Evolutionary conservation across 176 grass and related monocot species (phyloP).

Genomic region (Tuctoria greenei): DNA sequence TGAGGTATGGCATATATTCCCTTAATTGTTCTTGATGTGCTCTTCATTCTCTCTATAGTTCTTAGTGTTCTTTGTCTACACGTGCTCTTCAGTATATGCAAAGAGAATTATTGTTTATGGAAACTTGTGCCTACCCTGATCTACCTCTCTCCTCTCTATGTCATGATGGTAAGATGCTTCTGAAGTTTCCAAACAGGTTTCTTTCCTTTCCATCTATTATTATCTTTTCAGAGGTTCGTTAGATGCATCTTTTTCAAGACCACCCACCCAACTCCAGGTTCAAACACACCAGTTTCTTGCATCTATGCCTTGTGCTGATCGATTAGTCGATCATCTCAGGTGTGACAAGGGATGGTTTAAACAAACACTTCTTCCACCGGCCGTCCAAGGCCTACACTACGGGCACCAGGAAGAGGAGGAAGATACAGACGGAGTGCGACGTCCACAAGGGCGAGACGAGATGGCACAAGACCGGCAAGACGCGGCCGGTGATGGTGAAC

Average conservation of each 20-base stretch:
- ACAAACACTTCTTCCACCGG: slow-evolving; percentile 99
- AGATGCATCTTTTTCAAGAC: slow-evolving; percentile 68
- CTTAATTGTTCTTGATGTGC: slow-evolving; percentile 53
- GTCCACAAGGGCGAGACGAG: slow-evolving; percentile 79
- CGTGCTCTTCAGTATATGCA: slow-evolving; percentile 68
- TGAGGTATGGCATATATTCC: slow-evolving; percentile 68
- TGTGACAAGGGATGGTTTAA: slow-evolving; percentile 94
- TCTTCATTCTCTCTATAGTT: slow-evolving; percentile 38
- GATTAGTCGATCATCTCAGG: slow-evolving; percentile 50
- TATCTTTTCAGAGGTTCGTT: slow-evolving; percentile 55
- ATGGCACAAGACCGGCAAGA: slow-evolving; percentile 99
- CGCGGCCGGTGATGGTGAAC: slow-evolving; percentile 81
- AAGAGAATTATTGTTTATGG: slow-evolving; percentile 69
- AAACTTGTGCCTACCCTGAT: slow-evolving; percentile 63
- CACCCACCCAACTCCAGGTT: slow-evolving; percentile 42
- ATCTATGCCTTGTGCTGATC: background rate
- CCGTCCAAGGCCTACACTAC: slow-evolving; percentile 98
- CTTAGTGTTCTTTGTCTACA: slow-evolving; percentile 45
- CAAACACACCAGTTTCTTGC: slow-evolving; percentile 25
- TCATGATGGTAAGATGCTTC: slow-evolving; percentile 78
- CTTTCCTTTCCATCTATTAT: slow-evolving; percentile 44
- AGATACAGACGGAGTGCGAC: slow-evolving; percentile 94
- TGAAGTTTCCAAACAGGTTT: slow-evolving; percentile 89
- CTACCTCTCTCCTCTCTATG: slow-evolving; percentile 37
- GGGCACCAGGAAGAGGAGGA: slow-evolving; percentile 91